phyloP scores from a whole-genome alignment of 305 asterid species.

The Lippia alba region DNA sequence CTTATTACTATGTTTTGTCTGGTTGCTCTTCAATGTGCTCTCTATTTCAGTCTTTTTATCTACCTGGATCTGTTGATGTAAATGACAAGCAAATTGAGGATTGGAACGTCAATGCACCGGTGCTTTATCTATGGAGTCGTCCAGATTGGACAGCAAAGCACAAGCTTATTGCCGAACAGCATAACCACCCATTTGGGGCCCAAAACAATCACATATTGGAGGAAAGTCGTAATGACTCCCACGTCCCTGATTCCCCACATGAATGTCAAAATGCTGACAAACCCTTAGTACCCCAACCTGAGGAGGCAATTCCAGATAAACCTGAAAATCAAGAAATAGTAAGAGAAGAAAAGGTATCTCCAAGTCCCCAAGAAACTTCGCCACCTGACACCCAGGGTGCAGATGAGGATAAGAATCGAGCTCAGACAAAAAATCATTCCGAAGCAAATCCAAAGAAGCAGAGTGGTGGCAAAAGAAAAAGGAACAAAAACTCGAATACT shows the following conservation, averaged over 20 bases:
- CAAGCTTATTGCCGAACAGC: constrained; percentile 65
- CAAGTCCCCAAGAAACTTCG: constrained; percentile 30
- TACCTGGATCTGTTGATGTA: constrained; percentile 86
- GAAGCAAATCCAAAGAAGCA: constrained; percentile 29
- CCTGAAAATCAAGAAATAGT: constrained; percentile 31
- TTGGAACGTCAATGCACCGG: constrained; percentile 76
- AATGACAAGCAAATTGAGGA: constrained; percentile 79
- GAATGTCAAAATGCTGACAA: constrained; percentile 24
- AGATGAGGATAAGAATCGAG: constrained; percentile 29
- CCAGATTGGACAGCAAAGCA: constrained; percentile 70
- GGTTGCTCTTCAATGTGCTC: constrained; percentile 26
- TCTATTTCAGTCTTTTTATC: constrained; percentile 75
- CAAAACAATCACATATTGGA: constrained; percentile 28
- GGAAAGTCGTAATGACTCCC: constrained; percentile 31
- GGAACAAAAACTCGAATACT: constrained; percentile 32
- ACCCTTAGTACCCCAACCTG: constrained; percentile 29
- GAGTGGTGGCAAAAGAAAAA: constrained; percentile 37
- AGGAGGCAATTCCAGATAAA: constrained; percentile 29
- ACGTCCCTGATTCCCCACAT: constrained; percentile 27
- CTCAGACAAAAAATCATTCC: constrained; percentile 30
- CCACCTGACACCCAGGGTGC: constrained; percentile 20
- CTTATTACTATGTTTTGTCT: constrained; percentile 1
- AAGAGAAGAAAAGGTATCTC: constrained; percentile 27
- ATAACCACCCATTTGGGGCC: constrained; percentile 51
- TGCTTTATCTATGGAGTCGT: constrained; percentile 86